Percentiles rank a stretch among this genome's conserved stretches.
phyloP scores from a whole-genome alignment of 2,329 filamentous ascomycete species.

The Penicillium brevicompactum region DNA sequence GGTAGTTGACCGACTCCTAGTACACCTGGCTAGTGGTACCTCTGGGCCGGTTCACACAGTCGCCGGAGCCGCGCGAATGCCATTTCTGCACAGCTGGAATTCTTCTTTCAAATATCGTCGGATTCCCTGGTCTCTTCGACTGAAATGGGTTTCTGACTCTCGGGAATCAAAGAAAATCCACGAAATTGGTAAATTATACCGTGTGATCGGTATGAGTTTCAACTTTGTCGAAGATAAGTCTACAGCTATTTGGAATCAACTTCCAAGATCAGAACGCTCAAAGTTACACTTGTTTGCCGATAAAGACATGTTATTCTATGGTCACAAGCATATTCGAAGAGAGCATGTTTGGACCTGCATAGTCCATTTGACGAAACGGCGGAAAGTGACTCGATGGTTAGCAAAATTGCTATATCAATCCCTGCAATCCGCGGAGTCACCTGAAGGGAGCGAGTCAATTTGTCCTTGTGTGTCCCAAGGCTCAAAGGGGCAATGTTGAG shows the following conservation, averaged over 20 bases:
- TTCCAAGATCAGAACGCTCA: not conserved
- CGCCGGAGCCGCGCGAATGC: not conserved
- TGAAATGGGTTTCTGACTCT: not conserved
- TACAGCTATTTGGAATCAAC: not conserved
- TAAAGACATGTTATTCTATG: not conserved
- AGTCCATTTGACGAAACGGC: not conserved
- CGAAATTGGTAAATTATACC: not conserved
- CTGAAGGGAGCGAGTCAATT: conserved; percentile 28
- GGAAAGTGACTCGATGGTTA: not conserved
- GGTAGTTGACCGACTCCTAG: conserved; percentile 4
- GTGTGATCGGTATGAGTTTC: not conserved
- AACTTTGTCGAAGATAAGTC: not conserved
- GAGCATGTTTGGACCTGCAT: not conserved
- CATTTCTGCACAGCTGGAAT: not conserved
- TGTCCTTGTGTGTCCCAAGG: not conserved
- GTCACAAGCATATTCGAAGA: not conserved
- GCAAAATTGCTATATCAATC: not conserved
- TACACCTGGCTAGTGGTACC: conserved; percentile 1
- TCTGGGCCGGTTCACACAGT: conserved; percentile 6
- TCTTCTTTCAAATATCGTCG: not conserved
- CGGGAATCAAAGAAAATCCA: not conserved
- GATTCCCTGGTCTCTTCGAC: not conserved
- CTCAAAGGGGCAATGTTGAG: too few species aligned
- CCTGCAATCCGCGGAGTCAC: conserved; percentile 30
- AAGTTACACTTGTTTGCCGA: not conserved